Evolutionary conservation across 345 rosid species (phyloP), one percentile per base, ranked within the genome.

Genomic region (Geranium brycei): DNA sequence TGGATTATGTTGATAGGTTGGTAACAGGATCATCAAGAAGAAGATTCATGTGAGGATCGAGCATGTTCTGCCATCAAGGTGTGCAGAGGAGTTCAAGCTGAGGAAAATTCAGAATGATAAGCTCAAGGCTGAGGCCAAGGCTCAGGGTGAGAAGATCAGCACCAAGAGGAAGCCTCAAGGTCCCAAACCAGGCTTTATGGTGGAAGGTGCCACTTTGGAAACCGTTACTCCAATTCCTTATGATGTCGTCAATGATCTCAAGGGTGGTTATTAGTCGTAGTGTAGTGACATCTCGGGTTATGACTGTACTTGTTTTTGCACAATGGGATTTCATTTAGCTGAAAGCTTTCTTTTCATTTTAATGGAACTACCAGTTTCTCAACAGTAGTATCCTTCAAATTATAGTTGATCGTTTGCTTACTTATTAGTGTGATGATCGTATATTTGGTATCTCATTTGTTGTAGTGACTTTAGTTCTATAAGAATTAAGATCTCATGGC

Each of bases 141-240:
- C 83, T 0, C 77, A 60, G 61, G 89, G 89, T 28, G 84, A 72
- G 74, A 75, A 72, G 35, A 83, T 86, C 60, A 78, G 91, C 76
- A 86, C 91, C 18, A 86, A 86, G 81, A 79, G 91, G 72, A 87
- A 80, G 72, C 91, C 91, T 4, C 68, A 66, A 31, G 91, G 91
- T 1, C 89, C 91, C 19, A 86, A 84, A 63, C 88, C 89, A 0
- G 91, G 91, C 61, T 83, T 86, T 79, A 82, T 77, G 85, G 89
- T 86, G 19, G 91, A 82, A 65, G 81, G 80, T 64, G 87, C 91
- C 1, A 82, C 81, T 2, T 59, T 86, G 67, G 91, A 86, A 72
- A 86, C 91, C 13, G 84, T 86, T 7, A 86, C 91, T 7, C 87
- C 91, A 56, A 83, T 86, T 47, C 91, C 91, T 3, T 86, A 86